These are phyloP conservation scores for Cladosporium sp. DNA, from an alignment of 2,329 filamentous ascomycete species.

Conservation along the genomic window DNA sequence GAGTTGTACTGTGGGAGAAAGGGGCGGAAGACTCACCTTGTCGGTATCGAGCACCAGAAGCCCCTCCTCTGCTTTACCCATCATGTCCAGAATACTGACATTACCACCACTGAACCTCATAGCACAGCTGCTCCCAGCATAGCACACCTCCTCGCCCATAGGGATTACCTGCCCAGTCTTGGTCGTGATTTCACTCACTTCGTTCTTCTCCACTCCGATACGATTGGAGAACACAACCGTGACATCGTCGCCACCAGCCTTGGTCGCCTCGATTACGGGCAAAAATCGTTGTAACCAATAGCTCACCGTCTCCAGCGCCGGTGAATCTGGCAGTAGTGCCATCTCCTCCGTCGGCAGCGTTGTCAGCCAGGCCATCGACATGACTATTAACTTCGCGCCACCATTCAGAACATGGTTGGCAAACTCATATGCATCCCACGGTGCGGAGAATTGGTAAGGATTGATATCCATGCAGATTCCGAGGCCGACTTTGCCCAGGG, in stretches of 20 bases:
- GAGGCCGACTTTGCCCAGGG: slow-evolving; percentile 34
- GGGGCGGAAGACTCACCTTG: slow-evolving; percentile 31
- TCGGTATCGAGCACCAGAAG: slow-evolving; percentile 64
- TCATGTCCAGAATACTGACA: slow-evolving; percentile 63
- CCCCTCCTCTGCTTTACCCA: slow-evolving; percentile 66
- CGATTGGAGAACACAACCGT: slow-evolving; percentile 69
- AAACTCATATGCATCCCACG: slow-evolving; percentile 56
- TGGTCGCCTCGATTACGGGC: slow-evolving; percentile 44
- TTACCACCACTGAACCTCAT: slow-evolving; percentile 61
- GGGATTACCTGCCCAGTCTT: slow-evolving; percentile 28
- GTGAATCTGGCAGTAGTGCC: slow-evolving; percentile 45
- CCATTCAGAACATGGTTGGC: slow-evolving; percentile 53
- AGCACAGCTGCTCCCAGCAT: slow-evolving; percentile 70
- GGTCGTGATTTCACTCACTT: slow-evolving; percentile 19
- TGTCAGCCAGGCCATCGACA: slow-evolving; percentile 77
- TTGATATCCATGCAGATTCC: slow-evolving; percentile 59
- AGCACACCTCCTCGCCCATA: slow-evolving; percentile 46
- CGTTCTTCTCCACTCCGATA: slow-evolving; percentile 53
- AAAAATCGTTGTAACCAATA: slow-evolving; percentile 73
- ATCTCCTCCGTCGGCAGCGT: slow-evolving; percentile 45
- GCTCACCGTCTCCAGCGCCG: slow-evolving; percentile 66
- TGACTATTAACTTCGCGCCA: slow-evolving; percentile 58
- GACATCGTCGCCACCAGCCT: slow-evolving; percentile 47
- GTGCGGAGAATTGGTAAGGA: slow-evolving; percentile 56
- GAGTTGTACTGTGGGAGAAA: background rate